phyloP scores from a whole-genome alignment of 1,284 basidiomycete genomes.

The Somion occarium region DNA sequence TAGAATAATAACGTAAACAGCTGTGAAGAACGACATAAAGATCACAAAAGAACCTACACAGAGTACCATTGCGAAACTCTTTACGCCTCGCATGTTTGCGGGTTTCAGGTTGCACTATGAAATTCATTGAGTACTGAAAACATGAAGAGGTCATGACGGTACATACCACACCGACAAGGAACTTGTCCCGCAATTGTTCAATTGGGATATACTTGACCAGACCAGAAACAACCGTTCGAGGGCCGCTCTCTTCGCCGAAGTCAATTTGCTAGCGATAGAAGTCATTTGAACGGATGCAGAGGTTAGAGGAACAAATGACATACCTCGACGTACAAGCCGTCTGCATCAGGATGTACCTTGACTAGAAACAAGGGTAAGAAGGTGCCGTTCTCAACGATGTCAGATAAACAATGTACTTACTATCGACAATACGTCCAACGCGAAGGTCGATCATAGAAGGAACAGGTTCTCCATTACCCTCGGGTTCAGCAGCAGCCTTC shows the following conservation, averaged over 20 bases:
- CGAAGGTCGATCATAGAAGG: constrained; percentile 95
- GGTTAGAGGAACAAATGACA: constrained; percentile 8
- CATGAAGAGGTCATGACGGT: background rate
- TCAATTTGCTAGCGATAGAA: constrained; percentile 74
- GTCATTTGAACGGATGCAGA: background rate
- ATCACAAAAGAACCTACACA: constrained; percentile 48
- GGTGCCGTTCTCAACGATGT: background rate
- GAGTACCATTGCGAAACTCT: constrained; percentile 95
- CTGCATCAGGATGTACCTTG: constrained; percentile 91
- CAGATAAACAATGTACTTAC: constrained; percentile 38
- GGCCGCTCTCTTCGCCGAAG: constrained; percentile 89
- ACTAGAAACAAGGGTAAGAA: constrained; percentile 41
- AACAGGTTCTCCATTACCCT: constrained; percentile 70
- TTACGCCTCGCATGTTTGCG: constrained; percentile 92
- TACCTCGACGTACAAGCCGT: constrained; percentile 87
- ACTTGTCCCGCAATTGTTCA: constrained; percentile 85
- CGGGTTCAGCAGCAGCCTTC: constrained; percentile 32
- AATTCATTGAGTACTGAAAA: background rate
- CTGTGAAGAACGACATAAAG: background rate
- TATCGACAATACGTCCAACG: constrained; percentile 86
- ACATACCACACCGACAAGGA: constrained; percentile 82
- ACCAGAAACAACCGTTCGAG: constrained; percentile 91
- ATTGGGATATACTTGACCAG: constrained; percentile 94
- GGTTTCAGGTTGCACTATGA: constrained; percentile 89
- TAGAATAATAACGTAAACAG: constrained; percentile 25